Conservation (phyloP, 208 protist species). For the Borovskyia barvae region DNA sequence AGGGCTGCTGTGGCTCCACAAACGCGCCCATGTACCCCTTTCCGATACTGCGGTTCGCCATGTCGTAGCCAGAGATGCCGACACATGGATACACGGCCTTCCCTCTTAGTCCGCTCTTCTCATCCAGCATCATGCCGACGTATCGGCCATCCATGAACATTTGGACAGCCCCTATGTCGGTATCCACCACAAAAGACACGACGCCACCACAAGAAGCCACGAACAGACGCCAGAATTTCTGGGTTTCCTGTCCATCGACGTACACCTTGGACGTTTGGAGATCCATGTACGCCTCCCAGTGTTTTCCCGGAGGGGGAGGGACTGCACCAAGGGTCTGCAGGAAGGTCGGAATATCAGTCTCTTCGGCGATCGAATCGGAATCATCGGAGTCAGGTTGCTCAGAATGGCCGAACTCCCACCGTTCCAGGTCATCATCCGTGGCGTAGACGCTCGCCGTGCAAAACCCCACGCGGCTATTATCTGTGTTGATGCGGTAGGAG, state of each 20-base stretch:
- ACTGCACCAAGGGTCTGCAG: slow-evolving; percentile 40
- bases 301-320: slow-evolving; percentile 6
- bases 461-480: slow-evolving; percentile 74
- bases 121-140: slow-evolving; percentile 68
- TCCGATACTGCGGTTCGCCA: slow-evolving; percentile 68
- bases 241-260: slow-evolving; percentile 56
- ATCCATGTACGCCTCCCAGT: slow-evolving; percentile 52
- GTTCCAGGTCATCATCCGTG: slow-evolving; percentile 29
- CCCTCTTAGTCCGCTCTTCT: slow-evolving; percentile 42
- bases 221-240: slow-evolving; percentile 77
- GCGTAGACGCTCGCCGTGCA: slow-evolving; percentile 50
- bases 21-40: slow-evolving; percentile 45
- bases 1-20: slow-evolving; percentile 32
- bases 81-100: slow-evolving; percentile 71
- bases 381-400: neutral
- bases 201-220: slow-evolving; percentile 57
- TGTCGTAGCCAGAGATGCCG: slow-evolving; percentile 62
- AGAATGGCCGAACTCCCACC: slow-evolving; percentile 33
- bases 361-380: slow-evolving; percentile 13
- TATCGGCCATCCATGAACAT: slow-evolving; percentile 82
- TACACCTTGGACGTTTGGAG: slow-evolving; percentile 73
- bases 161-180: slow-evolving; percentile 69
- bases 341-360: slow-evolving; percentile 23
- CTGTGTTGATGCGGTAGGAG: slow-evolving; percentile 73
- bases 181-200: slow-evolving; percentile 84